Percentiles rank a stretch among this genome's conserved stretches.
phyloP scores from a whole-genome alignment of 306 rosid species.

The Quillaja saponaria region DNA sequence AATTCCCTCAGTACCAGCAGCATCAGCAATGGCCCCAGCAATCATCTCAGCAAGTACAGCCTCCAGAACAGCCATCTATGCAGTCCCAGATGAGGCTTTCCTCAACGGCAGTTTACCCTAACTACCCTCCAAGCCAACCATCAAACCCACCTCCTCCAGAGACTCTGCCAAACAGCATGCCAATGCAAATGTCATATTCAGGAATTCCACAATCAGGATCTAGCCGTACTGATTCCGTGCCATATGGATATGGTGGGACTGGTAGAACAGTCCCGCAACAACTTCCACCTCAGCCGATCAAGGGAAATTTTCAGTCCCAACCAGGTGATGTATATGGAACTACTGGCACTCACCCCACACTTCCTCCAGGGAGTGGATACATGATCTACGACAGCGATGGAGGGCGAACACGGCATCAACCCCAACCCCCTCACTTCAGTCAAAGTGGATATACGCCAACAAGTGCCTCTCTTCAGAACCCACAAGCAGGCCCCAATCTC shows the following conservation, averaged over 20 bases:
- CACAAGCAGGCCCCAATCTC: slow-evolving; percentile 43
- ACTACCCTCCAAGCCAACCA: slow-evolving; percentile 68
- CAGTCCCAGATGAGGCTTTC: slow-evolving; percentile 71
- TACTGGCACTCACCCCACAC: slow-evolving; percentile 50
- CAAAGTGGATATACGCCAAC: slow-evolving; percentile 77
- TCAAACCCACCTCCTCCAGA: slow-evolving; percentile 64
- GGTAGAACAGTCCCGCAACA: slow-evolving; percentile 80
- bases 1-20: slow-evolving; percentile 75
- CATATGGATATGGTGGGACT: slow-evolving; percentile 70
- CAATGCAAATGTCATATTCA: slow-evolving; percentile 83
- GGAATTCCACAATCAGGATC: slow-evolving; percentile 68
- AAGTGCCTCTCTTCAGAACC: slow-evolving; percentile 65
- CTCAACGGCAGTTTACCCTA: slow-evolving; percentile 52
- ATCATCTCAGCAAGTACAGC: slow-evolving; percentile 52
- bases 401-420: slow-evolving; percentile 59
- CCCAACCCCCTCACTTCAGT: slow-evolving; percentile 63
- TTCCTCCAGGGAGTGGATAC: slow-evolving; percentile 68
- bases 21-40: slow-evolving; percentile 48
- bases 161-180: slow-evolving; percentile 72
- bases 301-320: slow-evolving; percentile 54
- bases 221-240: slow-evolving; percentile 55
- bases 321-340: slow-evolving; percentile 63
- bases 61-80: slow-evolving; percentile 61
- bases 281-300: slow-evolving; percentile 75
- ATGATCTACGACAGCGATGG: slow-evolving; percentile 85